phyloP scores from a whole-genome alignment of 2,329 filamentous ascomycete species.

The Colletotrichum echinochloae region DNA sequence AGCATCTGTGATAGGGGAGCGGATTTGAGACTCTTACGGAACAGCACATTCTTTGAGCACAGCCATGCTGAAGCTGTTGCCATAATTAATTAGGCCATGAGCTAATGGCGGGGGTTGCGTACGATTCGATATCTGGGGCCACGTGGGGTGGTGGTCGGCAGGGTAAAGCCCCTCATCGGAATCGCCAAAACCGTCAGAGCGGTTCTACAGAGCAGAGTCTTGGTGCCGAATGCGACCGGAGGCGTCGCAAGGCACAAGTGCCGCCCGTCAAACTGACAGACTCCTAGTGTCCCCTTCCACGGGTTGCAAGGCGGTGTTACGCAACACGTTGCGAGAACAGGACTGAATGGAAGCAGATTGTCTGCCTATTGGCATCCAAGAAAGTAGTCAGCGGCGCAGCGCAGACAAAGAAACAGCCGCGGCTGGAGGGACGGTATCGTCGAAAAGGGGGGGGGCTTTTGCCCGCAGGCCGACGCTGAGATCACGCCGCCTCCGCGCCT shows the following conservation, averaged over 20 bases:
- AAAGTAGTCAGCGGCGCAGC: no score
- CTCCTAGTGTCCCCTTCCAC: background rate
- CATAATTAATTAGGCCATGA: background rate
- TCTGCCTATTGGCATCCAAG: no score
- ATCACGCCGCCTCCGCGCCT: no score
- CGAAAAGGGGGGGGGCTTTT: no score
- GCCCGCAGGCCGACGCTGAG: no score
- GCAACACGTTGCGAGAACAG: background rate
- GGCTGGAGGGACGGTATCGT: no score
- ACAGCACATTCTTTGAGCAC: background rate
- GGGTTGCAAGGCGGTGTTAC: background rate
- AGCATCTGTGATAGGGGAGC: background rate
- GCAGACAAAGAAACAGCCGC: background rate
- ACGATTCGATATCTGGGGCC: background rate
- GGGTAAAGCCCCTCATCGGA: background rate
- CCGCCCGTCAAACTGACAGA: background rate
- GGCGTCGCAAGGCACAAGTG: background rate
- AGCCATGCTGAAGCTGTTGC: background rate
- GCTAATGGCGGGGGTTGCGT: background rate
- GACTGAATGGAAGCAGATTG: no score
- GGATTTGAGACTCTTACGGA: background rate
- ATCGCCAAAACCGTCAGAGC: background rate
- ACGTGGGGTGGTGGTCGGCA: background rate
- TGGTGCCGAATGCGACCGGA: background rate
- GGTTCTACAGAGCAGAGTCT: background rate